A percentile compares a stretch with the other conserved stretches of the same genome.
These are phyloP conservation scores for Coprinellus aureogranulatus DNA, from an alignment of 768 basidiomycete genomes.

Conservation along the genomic window DNA sequence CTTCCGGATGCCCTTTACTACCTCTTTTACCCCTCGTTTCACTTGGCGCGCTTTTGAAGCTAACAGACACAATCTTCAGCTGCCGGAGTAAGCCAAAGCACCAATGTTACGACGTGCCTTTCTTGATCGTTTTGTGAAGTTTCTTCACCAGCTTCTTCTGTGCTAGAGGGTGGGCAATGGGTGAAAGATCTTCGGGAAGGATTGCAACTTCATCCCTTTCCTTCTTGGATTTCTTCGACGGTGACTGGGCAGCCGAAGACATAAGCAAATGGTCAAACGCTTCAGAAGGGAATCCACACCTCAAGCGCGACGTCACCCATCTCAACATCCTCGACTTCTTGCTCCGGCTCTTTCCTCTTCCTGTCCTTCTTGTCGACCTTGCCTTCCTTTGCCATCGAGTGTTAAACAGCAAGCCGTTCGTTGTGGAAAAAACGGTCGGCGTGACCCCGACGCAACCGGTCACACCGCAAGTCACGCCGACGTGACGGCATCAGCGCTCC, in stretches of 20 bases:
- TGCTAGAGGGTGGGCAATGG: slow-evolving; percentile 92
- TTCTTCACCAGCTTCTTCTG: slow-evolving; percentile 93
- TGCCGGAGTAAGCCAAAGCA: background rate
- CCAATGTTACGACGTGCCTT: slow-evolving; percentile 46
- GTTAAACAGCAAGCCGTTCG: background rate
- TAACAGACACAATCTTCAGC: slow-evolving; percentile 24
- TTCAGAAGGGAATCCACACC: background rate
- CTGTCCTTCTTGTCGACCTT: slow-evolving; percentile 77
- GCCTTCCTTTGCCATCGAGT: slow-evolving; percentile 58
- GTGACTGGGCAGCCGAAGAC: slow-evolving; percentile 27
- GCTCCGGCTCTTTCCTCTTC: slow-evolving; percentile 53
- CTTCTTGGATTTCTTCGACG: slow-evolving; percentile 54
- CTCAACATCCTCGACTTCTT: slow-evolving; percentile 48
- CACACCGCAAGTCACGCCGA: background rate
- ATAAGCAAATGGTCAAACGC: background rate
- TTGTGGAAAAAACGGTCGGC: background rate
- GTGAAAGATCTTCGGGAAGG: slow-evolving; percentile 79
- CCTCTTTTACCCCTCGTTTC: slow-evolving; percentile 97
- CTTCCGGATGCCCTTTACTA: slow-evolving; percentile 95
- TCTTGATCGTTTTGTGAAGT: slow-evolving; percentile 91
- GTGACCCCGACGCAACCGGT: background rate
- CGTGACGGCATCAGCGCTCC: background rate
- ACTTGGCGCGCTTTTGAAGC: slow-evolving; percentile 94
- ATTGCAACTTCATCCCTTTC: slow-evolving; percentile 60
- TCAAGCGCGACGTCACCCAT: slow-evolving; percentile 41